A percentile compares a stretch with the other conserved stretches of the same genome.
phyloP scores from a whole-genome alignment of 345 rosid genomes.

The Eucalyptus dawsonii region DNA sequence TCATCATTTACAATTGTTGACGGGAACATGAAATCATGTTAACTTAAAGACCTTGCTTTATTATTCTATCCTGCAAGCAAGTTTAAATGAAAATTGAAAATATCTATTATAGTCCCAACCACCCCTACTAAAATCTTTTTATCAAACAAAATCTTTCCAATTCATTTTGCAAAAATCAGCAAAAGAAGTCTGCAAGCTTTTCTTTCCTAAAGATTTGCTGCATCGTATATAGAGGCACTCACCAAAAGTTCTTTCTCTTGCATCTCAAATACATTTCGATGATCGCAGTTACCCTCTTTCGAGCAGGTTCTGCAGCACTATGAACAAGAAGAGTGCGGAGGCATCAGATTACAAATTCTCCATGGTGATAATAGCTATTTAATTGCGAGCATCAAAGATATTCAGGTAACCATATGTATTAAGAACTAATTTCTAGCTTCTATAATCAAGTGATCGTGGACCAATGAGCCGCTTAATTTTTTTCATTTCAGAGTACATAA shows the following conservation, averaged over 20 bases:
- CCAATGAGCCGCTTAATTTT: not conserved
- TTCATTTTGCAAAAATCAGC: not conserved
- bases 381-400: not conserved
- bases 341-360: not conserved
- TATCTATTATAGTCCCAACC: not conserved
- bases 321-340: not conserved
- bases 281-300: conserved; percentile 24
- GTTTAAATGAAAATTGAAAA: not conserved
- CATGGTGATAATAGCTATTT: not conserved
- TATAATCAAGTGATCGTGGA: not conserved
- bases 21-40: not conserved
- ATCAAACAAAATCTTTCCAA: not conserved
- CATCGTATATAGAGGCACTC: not conserved
- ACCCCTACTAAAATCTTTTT: not conserved
- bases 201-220: not conserved
- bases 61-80: not conserved
- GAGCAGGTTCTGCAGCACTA: conserved; percentile 43
- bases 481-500: not conserved
- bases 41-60: not conserved
- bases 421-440: not conserved
- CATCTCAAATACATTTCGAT: conserved; percentile 31
- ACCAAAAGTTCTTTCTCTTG: conserved; percentile 79
- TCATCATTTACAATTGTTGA: not conserved
- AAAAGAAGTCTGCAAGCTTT: not conserved
- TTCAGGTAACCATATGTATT: not conserved